Evolutionary conservation across 2,329 filamentous ascomycete species (phyloP), one percentile per base, ranked within the genome.

Genomic region (Ophiostoma sp.): DNA sequence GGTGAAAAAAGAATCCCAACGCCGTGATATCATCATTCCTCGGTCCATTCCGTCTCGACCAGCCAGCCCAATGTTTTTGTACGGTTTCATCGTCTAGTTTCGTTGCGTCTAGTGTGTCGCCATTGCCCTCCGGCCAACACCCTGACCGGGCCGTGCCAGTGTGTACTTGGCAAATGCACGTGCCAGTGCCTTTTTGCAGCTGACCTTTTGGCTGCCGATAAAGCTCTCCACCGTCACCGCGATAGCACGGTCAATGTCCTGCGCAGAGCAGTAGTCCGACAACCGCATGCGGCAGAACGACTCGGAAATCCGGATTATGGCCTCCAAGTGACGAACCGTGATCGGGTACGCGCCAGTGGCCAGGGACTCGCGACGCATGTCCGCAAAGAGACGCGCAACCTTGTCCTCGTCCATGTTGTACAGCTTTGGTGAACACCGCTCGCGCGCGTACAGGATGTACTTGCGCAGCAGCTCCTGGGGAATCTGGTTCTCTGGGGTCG

Each of bases 331-430:
- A 83, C 95, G 94, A 74, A 97, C 95, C 35, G 95, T 99, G 73
- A 99, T 99, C 4, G 95, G 95, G 79, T 98, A 99, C 31, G 94
- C 95, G 31, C 95, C 95, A 33, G 95, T 99, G 0, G 94, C 94
- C 72, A 97, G 82, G 33, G 90, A 94, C 80, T 99, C 95, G 75
- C 93, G 86, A 75, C 95, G 86, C 94, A 99, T 98, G 77, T 99
- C 95, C 36, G 94, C 92, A 78, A 98, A 99, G 10, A 99, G 84
- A 68, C 94, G 87, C 1, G 95, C 92, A 41, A 99, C 88, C 83
- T 99, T 99, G 81, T 98, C 95, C 79, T 97, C 92, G 75, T 99
- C 95, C 80, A 99, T 96, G 78, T 98, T 92, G 79, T 97, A 97
- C 10, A 99, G 85, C 81, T 97, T 98, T 10, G 95, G 95, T 69